Evolutionary conservation across 2,329 filamentous ascomycete species (phyloP).

Genomic region (Talaromyces sp.): DNA sequence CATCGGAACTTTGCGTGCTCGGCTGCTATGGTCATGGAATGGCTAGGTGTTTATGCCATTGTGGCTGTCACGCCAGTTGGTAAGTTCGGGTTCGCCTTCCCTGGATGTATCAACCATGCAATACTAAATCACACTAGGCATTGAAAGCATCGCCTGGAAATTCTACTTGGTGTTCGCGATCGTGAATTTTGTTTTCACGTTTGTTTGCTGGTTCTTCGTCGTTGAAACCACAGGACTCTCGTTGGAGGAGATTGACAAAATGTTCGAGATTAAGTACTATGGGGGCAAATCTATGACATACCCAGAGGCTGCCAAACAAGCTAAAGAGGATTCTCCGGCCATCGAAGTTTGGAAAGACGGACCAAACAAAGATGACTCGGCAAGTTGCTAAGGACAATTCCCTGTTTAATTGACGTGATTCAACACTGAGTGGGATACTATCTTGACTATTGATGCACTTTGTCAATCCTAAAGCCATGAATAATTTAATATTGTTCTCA

Average conservation of each 20-base stretch:
- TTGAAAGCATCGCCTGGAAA: slow-evolving; percentile 45
- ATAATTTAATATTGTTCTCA: slow-evolving; percentile 6
- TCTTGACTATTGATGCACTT: not conserved
- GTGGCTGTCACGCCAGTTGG: not conserved
- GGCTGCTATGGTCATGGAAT: slow-evolving; percentile 12
- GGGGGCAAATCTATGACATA: not conserved
- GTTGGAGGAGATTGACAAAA: slow-evolving; percentile 38
- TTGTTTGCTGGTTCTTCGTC: slow-evolving; percentile 24
- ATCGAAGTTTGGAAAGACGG: not conserved
- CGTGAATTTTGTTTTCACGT: slow-evolving; percentile 23
- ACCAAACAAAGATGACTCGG: not conserved
- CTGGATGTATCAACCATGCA: not conserved
- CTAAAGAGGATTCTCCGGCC: not conserved
- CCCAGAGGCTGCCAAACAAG: not conserved
- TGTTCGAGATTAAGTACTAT: slow-evolving; percentile 25
- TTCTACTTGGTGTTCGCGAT: slow-evolving; percentile 50
- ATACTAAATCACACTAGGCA: slow-evolving; percentile 14
- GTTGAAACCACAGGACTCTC: slow-evolving; percentile 30
- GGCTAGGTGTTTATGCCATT: slow-evolving; percentile 5
- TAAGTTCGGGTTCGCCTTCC: not conserved
- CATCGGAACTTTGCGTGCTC: slow-evolving; percentile 9
- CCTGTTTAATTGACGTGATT: not conserved
- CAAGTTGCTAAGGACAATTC: not conserved
- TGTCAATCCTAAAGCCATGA: not conserved
- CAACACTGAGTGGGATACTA: not conserved